phyloP scores from a whole-genome alignment of 176 grass and related monocot species.

The Canna indica region DNA sequence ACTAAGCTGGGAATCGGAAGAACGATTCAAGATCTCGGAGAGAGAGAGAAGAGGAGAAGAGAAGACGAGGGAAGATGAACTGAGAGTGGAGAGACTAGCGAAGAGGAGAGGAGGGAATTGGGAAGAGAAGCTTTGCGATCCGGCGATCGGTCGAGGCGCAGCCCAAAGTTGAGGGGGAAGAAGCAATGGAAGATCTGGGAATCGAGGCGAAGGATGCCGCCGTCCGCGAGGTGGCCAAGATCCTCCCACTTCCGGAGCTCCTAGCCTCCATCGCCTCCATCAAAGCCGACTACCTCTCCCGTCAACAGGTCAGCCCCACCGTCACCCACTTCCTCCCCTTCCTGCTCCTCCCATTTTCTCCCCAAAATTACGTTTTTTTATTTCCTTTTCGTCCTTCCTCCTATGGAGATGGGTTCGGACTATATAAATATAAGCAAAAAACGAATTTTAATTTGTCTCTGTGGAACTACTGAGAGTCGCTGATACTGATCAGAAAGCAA shows the following conservation, averaged over 20 bases:
- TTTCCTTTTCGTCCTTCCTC: not conserved
- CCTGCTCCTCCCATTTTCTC: not conserved
- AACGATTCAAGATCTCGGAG: not conserved
- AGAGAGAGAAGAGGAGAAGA: not conserved
- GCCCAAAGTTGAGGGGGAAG: not conserved
- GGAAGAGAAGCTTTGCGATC: not conserved
- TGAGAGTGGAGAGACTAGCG: not conserved
- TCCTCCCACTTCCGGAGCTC: slow-evolving; percentile 76
- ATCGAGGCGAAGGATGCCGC: slow-evolving; percentile 93
- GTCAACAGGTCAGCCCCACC: slow-evolving; percentile 53
- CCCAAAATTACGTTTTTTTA: not conserved
- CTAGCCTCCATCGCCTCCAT: slow-evolving; percentile 82
- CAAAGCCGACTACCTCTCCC: slow-evolving; percentile 86
- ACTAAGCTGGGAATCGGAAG: no score
- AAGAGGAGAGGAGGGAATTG: not conserved
- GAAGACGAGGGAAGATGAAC: not conserved
- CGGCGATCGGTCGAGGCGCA: slow-evolving; percentile 4
- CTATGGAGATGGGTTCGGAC: not conserved
- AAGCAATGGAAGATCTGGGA: slow-evolving; percentile 83
- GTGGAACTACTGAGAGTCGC: not conserved
- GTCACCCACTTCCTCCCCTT: not conserved
- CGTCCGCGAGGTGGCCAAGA: slow-evolving; percentile 97
- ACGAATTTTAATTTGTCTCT: not conserved
- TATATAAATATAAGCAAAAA: no score
- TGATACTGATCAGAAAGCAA: not conserved